Evolutionary conservation across 148 eudicot species (phyloP).

Genomic region (Vaccinium darrowii): DNA sequence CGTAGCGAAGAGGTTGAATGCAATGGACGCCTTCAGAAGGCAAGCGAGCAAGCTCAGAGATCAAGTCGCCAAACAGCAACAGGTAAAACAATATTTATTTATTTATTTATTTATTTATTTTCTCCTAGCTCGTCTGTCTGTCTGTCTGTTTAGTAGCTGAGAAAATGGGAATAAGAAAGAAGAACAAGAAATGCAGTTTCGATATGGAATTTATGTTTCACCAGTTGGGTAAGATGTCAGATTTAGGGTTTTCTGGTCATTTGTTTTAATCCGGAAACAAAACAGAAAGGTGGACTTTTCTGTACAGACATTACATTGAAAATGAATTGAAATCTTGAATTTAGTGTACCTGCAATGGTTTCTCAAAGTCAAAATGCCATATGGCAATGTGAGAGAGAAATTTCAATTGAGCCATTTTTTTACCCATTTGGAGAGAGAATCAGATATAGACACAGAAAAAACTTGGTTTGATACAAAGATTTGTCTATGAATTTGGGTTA

Average conservation of each 20-base stretch:
- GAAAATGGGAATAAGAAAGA: not conserved
- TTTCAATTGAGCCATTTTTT: not conserved
- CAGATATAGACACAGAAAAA: not conserved
- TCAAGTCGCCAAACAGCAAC: constrained; percentile 91
- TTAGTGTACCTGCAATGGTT: not conserved
- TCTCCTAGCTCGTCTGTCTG: too few relatives aligned
- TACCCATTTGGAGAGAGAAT: not conserved
- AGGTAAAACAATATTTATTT: constrained; percentile 36
- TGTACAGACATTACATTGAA: not conserved
- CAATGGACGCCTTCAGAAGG: constrained; percentile 81
- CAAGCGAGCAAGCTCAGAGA: constrained; percentile 84
- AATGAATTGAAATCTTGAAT: not conserved
- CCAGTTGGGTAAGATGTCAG: not conserved
- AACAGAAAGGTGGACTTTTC: not conserved
- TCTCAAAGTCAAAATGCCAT: not conserved
- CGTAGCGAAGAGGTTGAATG: not conserved
- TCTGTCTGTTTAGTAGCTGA: not conserved
- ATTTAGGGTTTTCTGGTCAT: not conserved
- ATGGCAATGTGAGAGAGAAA: not conserved
- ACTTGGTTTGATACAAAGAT: not conserved
- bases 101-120: not conserved
- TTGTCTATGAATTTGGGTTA: not conserved
- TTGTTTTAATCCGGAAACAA: not conserved
- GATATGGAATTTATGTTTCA: not conserved
- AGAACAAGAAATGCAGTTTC: not conserved